These are phyloP conservation scores for Globisporangium megalacanthum DNA, from an alignment of 352 stramenopile genomes.

Conservation along the genomic window DNA sequence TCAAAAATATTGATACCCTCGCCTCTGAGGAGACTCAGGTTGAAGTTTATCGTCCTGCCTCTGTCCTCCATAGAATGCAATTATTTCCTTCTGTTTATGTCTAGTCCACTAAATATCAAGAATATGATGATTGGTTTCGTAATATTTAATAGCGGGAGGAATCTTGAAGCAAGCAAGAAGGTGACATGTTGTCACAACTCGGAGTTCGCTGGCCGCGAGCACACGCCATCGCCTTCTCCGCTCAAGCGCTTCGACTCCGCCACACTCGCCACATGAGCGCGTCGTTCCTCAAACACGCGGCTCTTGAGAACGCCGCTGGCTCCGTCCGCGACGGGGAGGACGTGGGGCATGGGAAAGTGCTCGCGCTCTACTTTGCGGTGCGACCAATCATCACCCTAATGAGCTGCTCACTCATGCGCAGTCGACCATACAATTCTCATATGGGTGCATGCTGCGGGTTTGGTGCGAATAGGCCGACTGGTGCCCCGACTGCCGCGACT, in stretches of 20 bases:
- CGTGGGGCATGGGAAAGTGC: conserved; percentile 38
- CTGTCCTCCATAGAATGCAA: too few relatives aligned
- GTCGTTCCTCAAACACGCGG: conserved; percentile 38
- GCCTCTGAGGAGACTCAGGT: too few relatives aligned
- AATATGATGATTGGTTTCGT: too few relatives aligned
- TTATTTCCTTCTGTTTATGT: too few relatives aligned
- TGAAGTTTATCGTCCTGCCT: too few relatives aligned
- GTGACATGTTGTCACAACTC: too few relatives aligned
- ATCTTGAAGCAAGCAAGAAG: too few relatives aligned
- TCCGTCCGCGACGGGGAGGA: conserved; percentile 38
- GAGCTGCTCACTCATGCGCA: neutral
- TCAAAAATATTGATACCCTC: too few relatives aligned
- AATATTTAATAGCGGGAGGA: too few relatives aligned
- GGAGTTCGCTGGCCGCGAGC: too few relatives aligned
- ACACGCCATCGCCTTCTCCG: too few relatives aligned
- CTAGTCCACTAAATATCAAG: too few relatives aligned
- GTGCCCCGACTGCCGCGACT: conserved; percentile 77
- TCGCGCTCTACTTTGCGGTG: conserved; percentile 79
- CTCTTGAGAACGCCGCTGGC: conserved; percentile 51
- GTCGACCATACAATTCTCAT: neutral
- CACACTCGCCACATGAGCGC: conserved; percentile 23
- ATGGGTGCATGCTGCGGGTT: neutral
- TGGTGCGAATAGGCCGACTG: conserved; percentile 50
- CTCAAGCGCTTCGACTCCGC: neutral
- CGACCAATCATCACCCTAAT: neutral